Conservation (phyloP, 129 eudicot species). For the Deinandra increscens region DNA sequence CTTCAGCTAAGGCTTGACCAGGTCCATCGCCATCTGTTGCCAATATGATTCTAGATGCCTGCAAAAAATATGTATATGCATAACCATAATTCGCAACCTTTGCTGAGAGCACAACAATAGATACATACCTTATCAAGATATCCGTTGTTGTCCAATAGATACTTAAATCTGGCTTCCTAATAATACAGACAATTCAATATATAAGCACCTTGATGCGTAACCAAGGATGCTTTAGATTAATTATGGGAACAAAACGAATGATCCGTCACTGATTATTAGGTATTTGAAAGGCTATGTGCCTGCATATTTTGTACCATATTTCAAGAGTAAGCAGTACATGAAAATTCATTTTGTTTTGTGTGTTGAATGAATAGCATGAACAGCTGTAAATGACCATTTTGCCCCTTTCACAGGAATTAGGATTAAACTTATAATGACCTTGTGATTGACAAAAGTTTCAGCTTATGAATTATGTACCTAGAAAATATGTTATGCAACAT, state of each 20-base stretch:
- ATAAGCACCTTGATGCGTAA: slow-evolving; percentile 12
- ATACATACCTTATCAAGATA: slow-evolving; percentile 67
- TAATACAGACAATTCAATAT: slow-evolving; percentile 19
- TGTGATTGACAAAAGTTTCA: not conserved
- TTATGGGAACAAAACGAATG: not conserved
- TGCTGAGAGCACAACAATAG: slow-evolving; percentile 17
- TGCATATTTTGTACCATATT: not conserved
- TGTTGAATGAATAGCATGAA: not conserved
- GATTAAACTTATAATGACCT: not conserved
- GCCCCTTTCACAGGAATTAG: not conserved
- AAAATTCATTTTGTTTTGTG: not conserved
- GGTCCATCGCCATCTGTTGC: slow-evolving; percentile 90
- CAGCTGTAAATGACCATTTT: not conserved
- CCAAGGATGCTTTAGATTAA: not conserved
- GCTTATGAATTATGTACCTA: not conserved
- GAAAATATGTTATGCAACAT: not conserved
- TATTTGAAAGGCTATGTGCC: not conserved
- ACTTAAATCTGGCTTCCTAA: slow-evolving; percentile 70
- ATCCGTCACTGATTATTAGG: not conserved
- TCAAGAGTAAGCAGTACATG: not conserved
- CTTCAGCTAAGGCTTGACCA: slow-evolving; percentile 90
- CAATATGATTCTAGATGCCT: slow-evolving; percentile 77
- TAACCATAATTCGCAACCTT: not conserved
- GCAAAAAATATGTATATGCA: not conserved
- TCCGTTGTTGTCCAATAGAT: slow-evolving; percentile 70